phyloP scores from a whole-genome alignment of 371 early-diverging fungal genomes.

The Umbelopsis sp. region DNA sequence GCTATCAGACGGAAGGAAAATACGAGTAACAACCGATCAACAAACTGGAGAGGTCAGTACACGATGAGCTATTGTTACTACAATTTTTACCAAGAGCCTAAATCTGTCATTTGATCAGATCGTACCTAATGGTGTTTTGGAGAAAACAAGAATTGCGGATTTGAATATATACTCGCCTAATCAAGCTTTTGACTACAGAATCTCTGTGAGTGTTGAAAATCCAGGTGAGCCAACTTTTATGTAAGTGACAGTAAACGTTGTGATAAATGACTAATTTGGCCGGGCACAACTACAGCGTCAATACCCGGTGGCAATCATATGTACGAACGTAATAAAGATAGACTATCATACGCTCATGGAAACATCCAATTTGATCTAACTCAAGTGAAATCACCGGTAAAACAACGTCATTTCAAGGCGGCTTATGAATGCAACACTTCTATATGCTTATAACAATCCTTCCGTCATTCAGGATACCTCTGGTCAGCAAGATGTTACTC shows the following conservation, averaged over 20 bases:
- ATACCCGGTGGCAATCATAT: slow-evolving; percentile 42
- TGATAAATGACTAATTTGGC: slow-evolving; percentile 26
- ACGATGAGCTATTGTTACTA: too few relatives aligned
- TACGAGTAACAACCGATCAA: slow-evolving; percentile 71
- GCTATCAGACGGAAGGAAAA: slow-evolving; percentile 27
- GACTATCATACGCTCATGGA: slow-evolving; percentile 74
- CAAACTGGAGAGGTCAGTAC: slow-evolving; percentile 44
- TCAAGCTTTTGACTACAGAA: slow-evolving; percentile 71
- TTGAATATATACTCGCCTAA: slow-evolving; percentile 75
- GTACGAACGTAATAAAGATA: slow-evolving; percentile 72
- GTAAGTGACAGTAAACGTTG: slow-evolving; percentile 17
- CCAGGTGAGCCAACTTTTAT: slow-evolving; percentile 41
- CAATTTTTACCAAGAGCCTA: neutral
- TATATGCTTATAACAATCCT: too few relatives aligned
- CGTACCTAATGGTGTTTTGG: slow-evolving; percentile 63
- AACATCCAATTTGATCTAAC: slow-evolving; percentile 79
- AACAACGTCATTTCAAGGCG: neutral
- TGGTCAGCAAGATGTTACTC: slow-evolving; percentile 45
- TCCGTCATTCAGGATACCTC: neutral
- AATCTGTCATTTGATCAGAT: slow-evolving; percentile 31
- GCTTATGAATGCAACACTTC: too few relatives aligned
- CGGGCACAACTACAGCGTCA: slow-evolving; percentile 7
- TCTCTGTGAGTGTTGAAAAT: slow-evolving; percentile 72
- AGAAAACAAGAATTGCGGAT: slow-evolving; percentile 68
- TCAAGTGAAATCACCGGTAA: slow-evolving; percentile 56